Evolutionary conservation across 2,329 filamentous ascomycete genomes (phyloP).

Genomic region (Fusarium sp.): DNA sequence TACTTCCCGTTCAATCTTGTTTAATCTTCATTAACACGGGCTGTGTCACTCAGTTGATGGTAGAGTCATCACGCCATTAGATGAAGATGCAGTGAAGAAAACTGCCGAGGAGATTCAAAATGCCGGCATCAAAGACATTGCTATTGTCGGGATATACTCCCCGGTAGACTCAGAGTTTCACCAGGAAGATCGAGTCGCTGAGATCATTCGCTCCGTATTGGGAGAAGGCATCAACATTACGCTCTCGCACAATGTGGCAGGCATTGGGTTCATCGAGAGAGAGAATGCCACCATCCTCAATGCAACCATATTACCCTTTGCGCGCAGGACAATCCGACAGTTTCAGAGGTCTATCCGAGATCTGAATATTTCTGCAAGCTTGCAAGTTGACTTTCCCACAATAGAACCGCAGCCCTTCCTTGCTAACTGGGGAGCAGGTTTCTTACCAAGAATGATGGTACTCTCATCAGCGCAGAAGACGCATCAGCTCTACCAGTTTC

Average conservation of each 20-base stretch:
- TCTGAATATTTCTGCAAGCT: conserved; percentile 49
- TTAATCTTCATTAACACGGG: not conserved
- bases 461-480: conserved; percentile 63
- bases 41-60: conserved; percentile 5
- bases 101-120: not conserved
- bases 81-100: not conserved
- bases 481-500: conserved; percentile 68
- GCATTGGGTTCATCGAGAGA: conserved; percentile 66
- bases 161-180: conserved; percentile 5
- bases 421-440: conserved; percentile 60
- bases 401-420: too few relatives aligned
- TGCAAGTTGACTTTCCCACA: conserved; percentile 11
- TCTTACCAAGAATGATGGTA: conserved; percentile 73
- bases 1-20: conserved; percentile 32
- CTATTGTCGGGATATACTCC: conserved; percentile 5
- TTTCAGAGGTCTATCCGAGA: conserved; percentile 64
- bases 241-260: conserved; percentile 10
- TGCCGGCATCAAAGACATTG: conserved; percentile 11
- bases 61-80: not conserved
- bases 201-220: not conserved
- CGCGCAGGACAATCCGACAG: conserved; percentile 64
- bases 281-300: conserved; percentile 75
- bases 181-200: conserved; percentile 1
- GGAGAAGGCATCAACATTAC: conserved; percentile 3
- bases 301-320: conserved; percentile 68